phyloP scores from a whole-genome alignment of 2,329 filamentous ascomycete species.

The Setomelanomma holmii region DNA sequence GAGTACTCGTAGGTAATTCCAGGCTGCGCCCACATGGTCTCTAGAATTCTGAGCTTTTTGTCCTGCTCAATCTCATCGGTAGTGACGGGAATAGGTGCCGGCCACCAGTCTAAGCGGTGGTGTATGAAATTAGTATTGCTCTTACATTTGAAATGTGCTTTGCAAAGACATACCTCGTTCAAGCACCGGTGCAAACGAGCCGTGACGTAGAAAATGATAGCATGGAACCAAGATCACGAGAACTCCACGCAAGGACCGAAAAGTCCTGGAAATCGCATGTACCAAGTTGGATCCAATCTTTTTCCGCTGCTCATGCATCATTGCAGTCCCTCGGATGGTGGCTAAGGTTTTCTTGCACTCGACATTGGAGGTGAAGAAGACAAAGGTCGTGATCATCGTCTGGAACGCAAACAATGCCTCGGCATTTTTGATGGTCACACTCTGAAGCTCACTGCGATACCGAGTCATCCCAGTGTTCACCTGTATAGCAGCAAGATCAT shows the following conservation, averaged over 20 bases:
- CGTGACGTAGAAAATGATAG: slow-evolving; percentile 26
- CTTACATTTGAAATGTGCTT: too few species aligned
- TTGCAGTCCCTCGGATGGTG: neutral
- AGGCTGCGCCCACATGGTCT: slow-evolving; percentile 31
- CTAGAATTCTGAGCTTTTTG: slow-evolving; percentile 20
- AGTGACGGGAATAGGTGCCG: slow-evolving; percentile 16
- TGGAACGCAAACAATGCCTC: slow-evolving; percentile 48
- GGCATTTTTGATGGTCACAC: slow-evolving; percentile 49
- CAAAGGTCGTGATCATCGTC: slow-evolving; percentile 21
- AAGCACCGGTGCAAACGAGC: slow-evolving; percentile 21
- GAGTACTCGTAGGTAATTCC: slow-evolving; percentile 32
- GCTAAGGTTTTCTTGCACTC: slow-evolving; percentile 20
- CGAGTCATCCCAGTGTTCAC: slow-evolving; percentile 30
- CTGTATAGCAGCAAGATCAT: slow-evolving; percentile 29
- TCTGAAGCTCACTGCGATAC: slow-evolving; percentile 28
- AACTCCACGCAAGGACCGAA: slow-evolving; percentile 28
- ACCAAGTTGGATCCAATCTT: slow-evolving; percentile 4
- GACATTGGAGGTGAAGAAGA: slow-evolving; percentile 18
- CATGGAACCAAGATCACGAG: slow-evolving; percentile 35
- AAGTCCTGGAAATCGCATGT: slow-evolving; percentile 10
- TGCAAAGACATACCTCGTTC: too few species aligned
- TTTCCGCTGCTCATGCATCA: neutral
- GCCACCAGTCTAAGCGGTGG: too few species aligned
- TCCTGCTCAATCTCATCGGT: slow-evolving; percentile 22
- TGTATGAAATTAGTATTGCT: too few species aligned